Evolutionary conservation across 1,284 basidiomycete genomes (phyloP).

Genomic region (Afroboletus lepidellus): DNA sequence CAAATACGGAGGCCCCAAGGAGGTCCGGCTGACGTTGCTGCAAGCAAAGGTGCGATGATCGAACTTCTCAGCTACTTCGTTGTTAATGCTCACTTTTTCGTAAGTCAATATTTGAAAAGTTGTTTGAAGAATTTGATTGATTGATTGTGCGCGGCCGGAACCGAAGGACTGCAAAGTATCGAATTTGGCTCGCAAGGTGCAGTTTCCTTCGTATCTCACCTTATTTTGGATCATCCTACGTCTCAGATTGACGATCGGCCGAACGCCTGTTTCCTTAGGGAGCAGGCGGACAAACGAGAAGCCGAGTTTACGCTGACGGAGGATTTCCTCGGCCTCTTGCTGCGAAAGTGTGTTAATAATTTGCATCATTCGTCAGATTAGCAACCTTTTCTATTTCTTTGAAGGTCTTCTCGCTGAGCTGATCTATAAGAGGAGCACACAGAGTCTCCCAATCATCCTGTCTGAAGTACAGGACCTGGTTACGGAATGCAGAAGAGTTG

Average conservation of each 20-base stretch:
- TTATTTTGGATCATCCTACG: slow-evolving; percentile 48
- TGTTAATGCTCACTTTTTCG: slow-evolving; percentile 64
- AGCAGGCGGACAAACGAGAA: slow-evolving; percentile 87
- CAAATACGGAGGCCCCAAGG: slow-evolving; percentile 80
- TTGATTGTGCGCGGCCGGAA: slow-evolving; percentile 49
- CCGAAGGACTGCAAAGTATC: slow-evolving; percentile 26
- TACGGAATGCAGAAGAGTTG: slow-evolving; percentile 86
- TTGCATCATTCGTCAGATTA: background rate
- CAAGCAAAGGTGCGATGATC: background rate
- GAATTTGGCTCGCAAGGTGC: background rate
- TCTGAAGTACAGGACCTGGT: slow-evolving; percentile 87
- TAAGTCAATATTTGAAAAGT: slow-evolving; percentile 84
- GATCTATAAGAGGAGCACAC: slow-evolving; percentile 77
- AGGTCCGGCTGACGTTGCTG: slow-evolving; percentile 65
- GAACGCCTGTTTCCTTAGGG: slow-evolving; percentile 92
- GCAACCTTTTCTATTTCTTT: slow-evolving; percentile 56
- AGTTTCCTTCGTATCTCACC: slow-evolving; percentile 4
- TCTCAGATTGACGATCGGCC: slow-evolving; percentile 92
- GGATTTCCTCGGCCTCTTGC: slow-evolving; percentile 62
- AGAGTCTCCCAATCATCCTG: slow-evolving; percentile 92
- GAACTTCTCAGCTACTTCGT: background rate
- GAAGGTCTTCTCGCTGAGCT: slow-evolving; percentile 68
- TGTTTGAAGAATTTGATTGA: slow-evolving; percentile 83
- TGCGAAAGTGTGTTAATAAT: slow-evolving; percentile 31
- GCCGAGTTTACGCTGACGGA: slow-evolving; percentile 69